Evolutionary conservation across 352 stramenopile species (phyloP).

Genomic region (Globisporangium echinulatum): DNA sequence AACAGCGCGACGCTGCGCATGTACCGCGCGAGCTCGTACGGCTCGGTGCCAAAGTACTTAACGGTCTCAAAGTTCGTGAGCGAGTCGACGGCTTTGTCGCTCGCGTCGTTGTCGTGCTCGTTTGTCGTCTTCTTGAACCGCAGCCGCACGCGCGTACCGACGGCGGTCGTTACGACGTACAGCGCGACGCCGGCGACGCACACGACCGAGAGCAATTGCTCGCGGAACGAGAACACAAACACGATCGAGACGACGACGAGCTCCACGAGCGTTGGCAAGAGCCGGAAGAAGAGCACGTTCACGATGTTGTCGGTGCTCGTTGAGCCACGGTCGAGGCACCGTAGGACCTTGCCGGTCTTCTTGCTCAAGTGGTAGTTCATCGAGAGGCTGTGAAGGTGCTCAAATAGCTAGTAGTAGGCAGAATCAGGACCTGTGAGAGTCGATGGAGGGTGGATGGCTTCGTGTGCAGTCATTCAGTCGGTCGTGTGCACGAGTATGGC

Average conservation of each 20-base stretch:
- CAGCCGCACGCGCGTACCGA: slow-evolving; percentile 57
- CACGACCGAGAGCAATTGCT: slow-evolving; percentile 81
- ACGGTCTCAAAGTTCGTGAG: slow-evolving; percentile 98
- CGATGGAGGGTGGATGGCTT: background rate
- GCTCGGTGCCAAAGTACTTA: slow-evolving; percentile 95
- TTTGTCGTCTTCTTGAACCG: slow-evolving; percentile 92
- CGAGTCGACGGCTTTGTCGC: slow-evolving; percentile 94
- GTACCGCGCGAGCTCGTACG: slow-evolving; percentile 84
- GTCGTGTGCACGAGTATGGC: background rate
- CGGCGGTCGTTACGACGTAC: slow-evolving; percentile 91
- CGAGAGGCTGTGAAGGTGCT: slow-evolving; percentile 91
- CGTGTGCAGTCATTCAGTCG: background rate
- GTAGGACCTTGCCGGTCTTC: slow-evolving; percentile 95
- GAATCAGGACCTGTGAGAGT: background rate
- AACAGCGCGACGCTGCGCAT: slow-evolving; percentile 81
- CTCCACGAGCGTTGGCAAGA: slow-evolving; percentile 92
- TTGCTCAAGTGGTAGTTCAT: slow-evolving; percentile 97
- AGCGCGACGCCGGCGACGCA: slow-evolving; percentile 89
- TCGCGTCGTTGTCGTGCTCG: slow-evolving; percentile 94
- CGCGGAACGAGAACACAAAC: slow-evolving; percentile 89
- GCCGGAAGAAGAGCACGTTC: slow-evolving; percentile 95
- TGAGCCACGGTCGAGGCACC: slow-evolving; percentile 84
- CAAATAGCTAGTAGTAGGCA: slow-evolving; percentile 65
- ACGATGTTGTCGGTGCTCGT: slow-evolving; percentile 90
- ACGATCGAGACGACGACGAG: slow-evolving; percentile 91